Evolutionary conservation across 2,329 filamentous ascomycete species (phyloP).

Genomic region (Epichloe coenophiala): DNA sequence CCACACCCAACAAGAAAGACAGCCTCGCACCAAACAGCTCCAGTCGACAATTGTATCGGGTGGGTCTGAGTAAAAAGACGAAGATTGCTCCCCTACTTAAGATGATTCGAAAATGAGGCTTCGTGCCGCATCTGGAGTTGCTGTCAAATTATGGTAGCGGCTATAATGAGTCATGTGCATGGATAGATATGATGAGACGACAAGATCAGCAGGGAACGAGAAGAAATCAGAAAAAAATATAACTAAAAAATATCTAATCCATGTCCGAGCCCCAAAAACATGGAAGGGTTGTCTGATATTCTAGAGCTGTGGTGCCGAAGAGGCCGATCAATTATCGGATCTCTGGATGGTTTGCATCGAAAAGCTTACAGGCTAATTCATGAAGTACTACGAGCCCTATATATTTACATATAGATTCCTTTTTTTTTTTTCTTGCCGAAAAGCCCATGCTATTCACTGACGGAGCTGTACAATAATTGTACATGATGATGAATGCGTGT

Average conservation of each 20-base stretch:
- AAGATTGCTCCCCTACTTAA: constrained; percentile 39
- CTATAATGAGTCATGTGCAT: background rate
- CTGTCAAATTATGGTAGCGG: background rate
- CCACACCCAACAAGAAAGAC: constrained; percentile 6
- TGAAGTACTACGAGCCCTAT: no score
- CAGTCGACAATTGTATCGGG: constrained; percentile 31
- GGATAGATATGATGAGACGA: background rate
- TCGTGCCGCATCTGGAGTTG: background rate
- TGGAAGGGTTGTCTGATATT: no score
- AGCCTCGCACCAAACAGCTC: constrained; percentile 6
- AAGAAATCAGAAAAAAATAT: background rate
- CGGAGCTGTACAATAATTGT: no score
- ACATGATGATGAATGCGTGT: no score
- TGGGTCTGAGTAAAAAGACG: constrained; percentile 36
- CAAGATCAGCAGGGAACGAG: background rate
- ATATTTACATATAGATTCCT: accelerated
- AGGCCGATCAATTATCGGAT: no score
- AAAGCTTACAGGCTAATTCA: no score
- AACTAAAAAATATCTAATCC: background rate
- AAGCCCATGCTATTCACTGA: no score
- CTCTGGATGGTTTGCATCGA: no score
- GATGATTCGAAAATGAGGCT: constrained; percentile 27
- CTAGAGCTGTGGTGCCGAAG: no score
- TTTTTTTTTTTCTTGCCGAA: no score
- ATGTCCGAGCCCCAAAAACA: background rate